Conservation (phyloP, 1,284 basidiomycete species). For the Limonomyces culmigenus region DNA sequence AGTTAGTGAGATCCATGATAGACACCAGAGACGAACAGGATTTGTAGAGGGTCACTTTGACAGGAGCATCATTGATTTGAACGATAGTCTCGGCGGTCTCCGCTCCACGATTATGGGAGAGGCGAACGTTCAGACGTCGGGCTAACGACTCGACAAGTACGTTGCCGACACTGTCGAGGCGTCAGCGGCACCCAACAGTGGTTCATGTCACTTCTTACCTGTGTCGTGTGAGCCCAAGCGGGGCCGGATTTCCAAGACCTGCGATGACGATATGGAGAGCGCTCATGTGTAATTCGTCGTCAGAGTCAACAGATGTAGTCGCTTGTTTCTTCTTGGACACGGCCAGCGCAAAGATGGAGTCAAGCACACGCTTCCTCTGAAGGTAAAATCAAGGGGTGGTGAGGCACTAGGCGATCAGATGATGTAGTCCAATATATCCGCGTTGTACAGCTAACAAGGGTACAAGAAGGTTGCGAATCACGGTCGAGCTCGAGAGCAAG, state of each 20-base stretch:
- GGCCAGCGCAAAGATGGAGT: too few relatives aligned
- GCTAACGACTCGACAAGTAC: not conserved
- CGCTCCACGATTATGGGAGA: slow-evolving; percentile 6
- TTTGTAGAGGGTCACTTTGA: not conserved
- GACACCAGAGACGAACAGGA: slow-evolving; percentile 2
- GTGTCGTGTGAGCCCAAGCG: not conserved
- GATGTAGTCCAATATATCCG: too few relatives aligned
- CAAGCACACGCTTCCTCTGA: too few relatives aligned
- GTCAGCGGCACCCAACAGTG: not conserved
- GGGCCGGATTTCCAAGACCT: not conserved
- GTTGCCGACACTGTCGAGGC: not conserved
- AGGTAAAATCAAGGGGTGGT: too few relatives aligned
- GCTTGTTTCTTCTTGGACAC: too few relatives aligned
- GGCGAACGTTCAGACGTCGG: slow-evolving; percentile 1
- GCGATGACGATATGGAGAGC: not conserved
- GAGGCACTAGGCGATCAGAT: too few relatives aligned
- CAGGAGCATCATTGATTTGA: not conserved
- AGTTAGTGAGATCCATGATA: slow-evolving; percentile 1
- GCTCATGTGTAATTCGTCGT: too few relatives aligned
- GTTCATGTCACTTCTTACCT: too few relatives aligned
- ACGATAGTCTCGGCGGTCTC: not conserved
- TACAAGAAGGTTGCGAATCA: too few relatives aligned
- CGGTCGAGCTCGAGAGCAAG: too few relatives aligned
- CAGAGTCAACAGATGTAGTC: too few relatives aligned
- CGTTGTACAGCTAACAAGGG: too few relatives aligned